These are phyloP conservation scores for Magnolia changhungtana DNA, from an alignment of 164 flowering plant genomes.

Conservation along the genomic window DNA sequence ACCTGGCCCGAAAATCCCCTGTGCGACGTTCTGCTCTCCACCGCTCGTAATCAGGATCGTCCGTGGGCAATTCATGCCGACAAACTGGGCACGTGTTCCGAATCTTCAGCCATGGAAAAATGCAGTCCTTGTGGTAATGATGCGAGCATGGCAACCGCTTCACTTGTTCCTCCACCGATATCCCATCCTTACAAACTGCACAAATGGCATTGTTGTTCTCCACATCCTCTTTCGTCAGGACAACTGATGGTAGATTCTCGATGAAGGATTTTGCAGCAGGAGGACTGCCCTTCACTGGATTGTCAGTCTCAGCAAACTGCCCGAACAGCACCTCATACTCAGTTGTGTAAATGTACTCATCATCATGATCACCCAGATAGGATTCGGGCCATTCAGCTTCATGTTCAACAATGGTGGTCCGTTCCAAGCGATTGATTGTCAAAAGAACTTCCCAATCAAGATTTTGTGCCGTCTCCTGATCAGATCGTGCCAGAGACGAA, in stretches of 20 bases:
- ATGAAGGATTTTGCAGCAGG: slow-evolving; percentile 54
- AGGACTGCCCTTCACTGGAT: slow-evolving; percentile 40
- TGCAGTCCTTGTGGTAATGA: slow-evolving; percentile 72
- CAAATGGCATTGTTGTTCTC: slow-evolving; percentile 33
- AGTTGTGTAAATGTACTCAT: slow-evolving; percentile 18
- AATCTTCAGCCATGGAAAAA: slow-evolving; percentile 73
- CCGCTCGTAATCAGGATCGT: slow-evolving; percentile 65
- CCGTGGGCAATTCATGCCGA: slow-evolving; percentile 72
- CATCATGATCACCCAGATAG: slow-evolving; percentile 25
- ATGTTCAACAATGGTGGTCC: slow-evolving; percentile 4
- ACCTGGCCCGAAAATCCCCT: slow-evolving; percentile 10
- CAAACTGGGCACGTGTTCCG: slow-evolving; percentile 87
- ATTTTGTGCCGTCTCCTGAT: slow-evolving; percentile 9
- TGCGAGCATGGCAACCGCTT: slow-evolving; percentile 67
- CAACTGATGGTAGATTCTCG: slow-evolving; percentile 42
- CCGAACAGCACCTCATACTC: slow-evolving; percentile 44
- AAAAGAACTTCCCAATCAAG: slow-evolving; percentile 48
- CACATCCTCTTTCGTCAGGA: slow-evolving; percentile 30
- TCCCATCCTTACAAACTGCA: slow-evolving; percentile 70
- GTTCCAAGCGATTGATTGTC: slow-evolving; percentile 32
- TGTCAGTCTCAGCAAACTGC: slow-evolving; percentile 36
- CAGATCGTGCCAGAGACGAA: slow-evolving; percentile 20
- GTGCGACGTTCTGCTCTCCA: slow-evolving; percentile 22
- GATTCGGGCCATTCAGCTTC: slow-evolving; percentile 24
- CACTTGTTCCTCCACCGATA: slow-evolving; percentile 37